Conservation (phyloP, 345 rosid species). For the Clarkia xantiana region DNA sequence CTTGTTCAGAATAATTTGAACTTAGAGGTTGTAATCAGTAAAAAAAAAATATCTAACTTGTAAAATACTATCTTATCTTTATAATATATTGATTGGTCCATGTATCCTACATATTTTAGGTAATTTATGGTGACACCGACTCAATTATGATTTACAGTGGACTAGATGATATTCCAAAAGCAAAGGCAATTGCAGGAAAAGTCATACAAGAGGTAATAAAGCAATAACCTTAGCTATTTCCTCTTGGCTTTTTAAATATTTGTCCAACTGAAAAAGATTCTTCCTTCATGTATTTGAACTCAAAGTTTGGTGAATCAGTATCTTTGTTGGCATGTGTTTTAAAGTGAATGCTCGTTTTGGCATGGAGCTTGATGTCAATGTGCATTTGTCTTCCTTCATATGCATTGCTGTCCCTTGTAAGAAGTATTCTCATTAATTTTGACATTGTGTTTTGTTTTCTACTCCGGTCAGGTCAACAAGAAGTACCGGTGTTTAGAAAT, state of each 20-base stretch:
- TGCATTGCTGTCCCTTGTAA: too few species aligned
- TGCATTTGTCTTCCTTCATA: slow-evolving; percentile 24
- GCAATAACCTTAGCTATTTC: not conserved
- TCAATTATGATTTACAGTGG: slow-evolving; percentile 97
- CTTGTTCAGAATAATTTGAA: slow-evolving; percentile 86
- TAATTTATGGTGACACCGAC: slow-evolving; percentile 95
- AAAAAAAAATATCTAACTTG: slow-evolving; percentile 4
- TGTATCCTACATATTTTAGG: slow-evolving; percentile 28
- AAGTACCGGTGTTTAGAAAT: slow-evolving; percentile 82
- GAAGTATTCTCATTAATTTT: too few species aligned
- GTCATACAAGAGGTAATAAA: slow-evolving; percentile 78
- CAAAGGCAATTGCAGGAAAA: slow-evolving; percentile 65
- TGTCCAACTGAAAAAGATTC: not conserved
- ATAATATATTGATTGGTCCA: not conserved
- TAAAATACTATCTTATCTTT: slow-evolving; percentile 5
- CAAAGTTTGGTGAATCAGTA: not conserved
- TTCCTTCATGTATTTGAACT: not conserved
- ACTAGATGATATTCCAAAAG: slow-evolving; percentile 67
- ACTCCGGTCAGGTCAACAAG: slow-evolving; percentile 62
- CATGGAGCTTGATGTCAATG: not conserved
- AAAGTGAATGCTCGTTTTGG: too few species aligned
- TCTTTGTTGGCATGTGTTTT: too few species aligned
- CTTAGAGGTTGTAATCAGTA: slow-evolving; percentile 49
- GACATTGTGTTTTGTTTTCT: slow-evolving; percentile 7
- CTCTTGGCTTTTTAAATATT: slow-evolving; percentile 2